These are phyloP conservation scores for Pontederia crassipes DNA, from an alignment of 176 grass and related monocot genomes.

Conservation along the genomic window DNA sequence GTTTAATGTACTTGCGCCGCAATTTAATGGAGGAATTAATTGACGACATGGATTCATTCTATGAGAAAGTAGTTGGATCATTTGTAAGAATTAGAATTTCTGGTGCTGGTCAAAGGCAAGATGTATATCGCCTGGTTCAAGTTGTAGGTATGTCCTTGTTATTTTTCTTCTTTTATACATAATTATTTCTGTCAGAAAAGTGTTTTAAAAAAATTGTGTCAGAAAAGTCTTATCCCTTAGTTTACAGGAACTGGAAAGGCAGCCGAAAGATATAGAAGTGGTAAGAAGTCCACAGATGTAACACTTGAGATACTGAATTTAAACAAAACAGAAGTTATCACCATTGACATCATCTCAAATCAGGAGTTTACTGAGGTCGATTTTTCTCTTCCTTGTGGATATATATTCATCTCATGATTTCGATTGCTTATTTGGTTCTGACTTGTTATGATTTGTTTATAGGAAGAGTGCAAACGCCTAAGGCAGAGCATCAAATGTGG, in stretches of 20 bases:
- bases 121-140: constrained; percentile 91
- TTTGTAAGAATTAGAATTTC: constrained; percentile 98
- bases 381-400: constrained; percentile 14
- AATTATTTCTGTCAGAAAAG: constrained; percentile 5
- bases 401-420: not conserved
- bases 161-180: constrained; percentile 15
- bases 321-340: constrained; percentile 86
- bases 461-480: constrained; percentile 99
- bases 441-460: constrained; percentile 27
- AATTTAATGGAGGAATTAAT: constrained; percentile 96
- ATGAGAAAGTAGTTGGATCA: constrained; percentile 73
- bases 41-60: constrained; percentile 46
- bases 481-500: constrained; percentile 98
- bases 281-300: constrained; percentile 87
- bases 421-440: constrained; percentile 14
- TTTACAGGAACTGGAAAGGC: constrained; percentile 62
- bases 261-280: constrained; percentile 77
- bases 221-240: constrained; percentile 21
- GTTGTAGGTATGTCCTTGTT: constrained; percentile 73
- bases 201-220: not conserved
- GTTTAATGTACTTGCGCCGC: constrained; percentile 76
- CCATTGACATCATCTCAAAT: constrained; percentile 96
- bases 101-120: constrained; percentile 71
- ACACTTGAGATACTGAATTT: constrained; percentile 96
- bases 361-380: constrained; percentile 95